Base-by-base conservation (phyloP, 1,139 yeast species). In the Starmera stellimalicola region DNA sequence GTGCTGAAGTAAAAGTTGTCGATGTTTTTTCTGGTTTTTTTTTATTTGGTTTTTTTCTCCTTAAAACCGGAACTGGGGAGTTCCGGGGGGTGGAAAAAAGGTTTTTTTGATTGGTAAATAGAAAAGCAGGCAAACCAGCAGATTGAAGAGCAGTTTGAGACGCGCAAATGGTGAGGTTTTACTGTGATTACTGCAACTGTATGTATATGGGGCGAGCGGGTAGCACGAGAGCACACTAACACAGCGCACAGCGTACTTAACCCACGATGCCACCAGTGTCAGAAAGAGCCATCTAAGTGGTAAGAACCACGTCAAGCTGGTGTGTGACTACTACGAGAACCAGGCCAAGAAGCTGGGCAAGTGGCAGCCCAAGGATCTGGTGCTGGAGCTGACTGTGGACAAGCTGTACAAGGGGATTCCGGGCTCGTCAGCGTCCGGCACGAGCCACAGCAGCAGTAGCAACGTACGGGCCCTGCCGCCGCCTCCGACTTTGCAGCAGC, bases 191-290 rank as follows among this genome's bases (percentile, higher is more conserved):
- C 52, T 87, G 96, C 55, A 78, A 77, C 57, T 75, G 65, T 57
- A 41, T 32, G 62, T 43, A 17, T 28, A 16, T 6, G 11, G 23
- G 14, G 14, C 27, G 20, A 22, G 19, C 28, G 19, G 22, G 18
- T 18, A n/a, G n/a, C n/a, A n/a, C n/a, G n/a, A n/a, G n/a, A n/a
- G n/a, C n/a, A n/a, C n/a, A n/a, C n/a, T n/a, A n/a, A n/a, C n/a
- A n/a, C n/a, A n/a, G n/a, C n/a, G n/a, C n/a, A n/a, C n/a, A 45
- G 65, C 88, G 17, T 80, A 81, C 49, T 64, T 87, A 39, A 87
- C 95, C 2, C 96, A 87, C 52, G 95, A 85, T 57, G 81, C 94
- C 20, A 65, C 77, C 53, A 81, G 94, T 59, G 96, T 87, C 34
- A 63, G 95, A 29, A 78, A 81, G 50, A 78, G 88, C 28, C 97